Percentiles rank a stretch among this genome's conserved stretches.
phyloP scores from a whole-genome alignment of 2,329 filamentous ascomycete species.

The Cercospora sp. region DNA sequence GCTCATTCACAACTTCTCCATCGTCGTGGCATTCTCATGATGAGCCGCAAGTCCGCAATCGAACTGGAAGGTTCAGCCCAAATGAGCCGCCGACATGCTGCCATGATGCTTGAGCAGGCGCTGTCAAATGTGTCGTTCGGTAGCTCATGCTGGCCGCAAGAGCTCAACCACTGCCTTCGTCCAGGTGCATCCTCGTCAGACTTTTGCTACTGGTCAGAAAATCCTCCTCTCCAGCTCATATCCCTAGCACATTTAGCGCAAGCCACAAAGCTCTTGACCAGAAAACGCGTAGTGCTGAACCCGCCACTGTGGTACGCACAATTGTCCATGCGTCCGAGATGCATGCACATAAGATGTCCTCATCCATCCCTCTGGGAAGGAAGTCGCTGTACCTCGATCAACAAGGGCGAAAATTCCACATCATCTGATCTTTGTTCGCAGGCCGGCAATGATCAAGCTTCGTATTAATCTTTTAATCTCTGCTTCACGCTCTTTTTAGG shows the following conservation, averaged over 20 bases:
- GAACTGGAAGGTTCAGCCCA: not conserved
- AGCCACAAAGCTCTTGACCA: not conserved
- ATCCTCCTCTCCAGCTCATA: not conserved
- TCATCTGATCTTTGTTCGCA: not conserved
- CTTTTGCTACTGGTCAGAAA: not conserved
- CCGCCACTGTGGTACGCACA: not conserved
- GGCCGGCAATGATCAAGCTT: constrained; percentile 2
- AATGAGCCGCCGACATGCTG: not conserved
- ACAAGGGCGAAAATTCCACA: not conserved
- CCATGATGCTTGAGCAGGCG: not conserved
- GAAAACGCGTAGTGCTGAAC: not conserved
- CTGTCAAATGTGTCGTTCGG: not conserved
- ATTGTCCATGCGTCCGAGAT: not conserved
- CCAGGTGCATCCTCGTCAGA: not conserved
- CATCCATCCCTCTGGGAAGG: not conserved
- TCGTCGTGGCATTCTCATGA: not conserved
- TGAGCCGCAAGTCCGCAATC: not conserved
- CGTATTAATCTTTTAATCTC: not conserved
- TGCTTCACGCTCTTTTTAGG: not conserved
- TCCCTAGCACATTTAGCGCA: not conserved
- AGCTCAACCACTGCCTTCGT: not conserved
- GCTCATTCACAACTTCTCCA: not conserved
- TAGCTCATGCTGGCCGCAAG: not conserved
- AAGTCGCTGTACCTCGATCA: not conserved
- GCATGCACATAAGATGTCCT: not conserved